These are phyloP conservation scores for Amaranthus cruentus DNA, from an alignment of 148 eudicot species.

Conservation along the genomic window DNA sequence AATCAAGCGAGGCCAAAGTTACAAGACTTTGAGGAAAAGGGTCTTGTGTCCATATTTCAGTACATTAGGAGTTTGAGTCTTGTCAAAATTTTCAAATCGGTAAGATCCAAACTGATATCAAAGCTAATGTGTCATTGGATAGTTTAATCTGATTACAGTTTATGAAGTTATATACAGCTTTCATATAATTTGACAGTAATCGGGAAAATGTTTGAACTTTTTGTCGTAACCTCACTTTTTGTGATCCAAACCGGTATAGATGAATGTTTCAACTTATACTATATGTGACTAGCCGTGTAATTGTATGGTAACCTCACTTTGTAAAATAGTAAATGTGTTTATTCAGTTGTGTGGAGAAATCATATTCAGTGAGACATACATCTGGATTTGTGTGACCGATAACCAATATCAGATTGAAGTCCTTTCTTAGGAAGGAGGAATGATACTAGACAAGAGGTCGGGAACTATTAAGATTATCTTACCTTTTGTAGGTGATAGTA, in stretches of 20 bases:
- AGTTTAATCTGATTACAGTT: background rate
- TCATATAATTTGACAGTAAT: background rate
- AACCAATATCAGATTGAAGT: no score
- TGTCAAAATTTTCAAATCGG: conserved; percentile 1
- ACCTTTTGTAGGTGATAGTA: background rate
- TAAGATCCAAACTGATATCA: background rate
- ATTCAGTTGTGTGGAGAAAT: no score
- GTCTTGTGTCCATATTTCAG: background rate
- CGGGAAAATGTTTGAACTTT: background rate
- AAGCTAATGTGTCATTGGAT: no score
- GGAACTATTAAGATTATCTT: background rate
- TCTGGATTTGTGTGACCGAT: no score
- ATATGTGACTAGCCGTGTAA: background rate
- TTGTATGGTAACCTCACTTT: background rate
- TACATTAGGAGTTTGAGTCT: background rate
- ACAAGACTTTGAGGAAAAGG: no score
- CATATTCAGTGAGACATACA: no score
- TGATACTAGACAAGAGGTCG: background rate
- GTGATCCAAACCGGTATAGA: background rate
- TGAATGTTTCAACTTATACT: background rate
- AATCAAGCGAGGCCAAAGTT: no score
- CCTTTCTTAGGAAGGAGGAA: background rate
- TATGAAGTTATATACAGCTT: background rate
- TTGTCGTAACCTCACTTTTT: background rate
- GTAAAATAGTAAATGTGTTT: background rate